phyloP scores from a whole-genome alignment of 1,284 basidiomycete genomes.

The Tranzscheliella williamsii region DNA sequence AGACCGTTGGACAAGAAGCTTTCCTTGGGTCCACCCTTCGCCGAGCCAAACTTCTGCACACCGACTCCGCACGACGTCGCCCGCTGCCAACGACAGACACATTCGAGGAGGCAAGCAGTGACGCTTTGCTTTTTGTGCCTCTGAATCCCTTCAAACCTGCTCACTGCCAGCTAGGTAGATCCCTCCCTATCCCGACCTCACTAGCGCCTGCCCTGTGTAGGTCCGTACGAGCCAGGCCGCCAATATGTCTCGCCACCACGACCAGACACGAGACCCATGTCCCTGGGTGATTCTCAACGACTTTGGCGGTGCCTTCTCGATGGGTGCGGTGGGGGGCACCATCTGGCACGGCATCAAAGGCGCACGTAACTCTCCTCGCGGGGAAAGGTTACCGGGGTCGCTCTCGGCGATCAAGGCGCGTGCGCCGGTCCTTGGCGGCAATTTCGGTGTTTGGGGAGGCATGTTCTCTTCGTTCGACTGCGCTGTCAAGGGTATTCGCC shows the following conservation, averaged over 20 bases:
- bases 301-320: constrained; percentile 87
- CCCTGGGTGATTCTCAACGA: constrained; percentile 99
- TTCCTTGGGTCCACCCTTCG: too few relatives aligned
- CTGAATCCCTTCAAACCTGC: too few relatives aligned
- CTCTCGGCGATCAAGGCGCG: constrained; percentile 96
- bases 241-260: constrained; percentile 29
- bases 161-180: too few relatives aligned
- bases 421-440: constrained; percentile 94
- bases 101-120: too few relatives aligned
- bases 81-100: too few relatives aligned
- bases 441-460: constrained; percentile 93
- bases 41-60: too few relatives aligned
- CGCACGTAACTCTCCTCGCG: constrained; percentile 91
- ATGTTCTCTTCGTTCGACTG: constrained; percentile 87
- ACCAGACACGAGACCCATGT: constrained; percentile 63
- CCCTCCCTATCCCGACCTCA: too few relatives aligned
- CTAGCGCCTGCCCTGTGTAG: too few relatives aligned
- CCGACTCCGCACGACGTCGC: too few relatives aligned
- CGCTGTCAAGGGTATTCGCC: constrained; percentile 88
- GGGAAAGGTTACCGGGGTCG: constrained; percentile 89
- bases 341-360: constrained; percentile 99
- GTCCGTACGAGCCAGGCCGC: too few relatives aligned
- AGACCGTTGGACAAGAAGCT: too few relatives aligned
- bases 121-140: too few relatives aligned
- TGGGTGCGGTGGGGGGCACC: constrained; percentile 92